Percentiles rank a stretch among this genome's conserved stretches.
Conservation (phyloP, 345 rosid species). For the Rhizophora apiculata region DNA sequence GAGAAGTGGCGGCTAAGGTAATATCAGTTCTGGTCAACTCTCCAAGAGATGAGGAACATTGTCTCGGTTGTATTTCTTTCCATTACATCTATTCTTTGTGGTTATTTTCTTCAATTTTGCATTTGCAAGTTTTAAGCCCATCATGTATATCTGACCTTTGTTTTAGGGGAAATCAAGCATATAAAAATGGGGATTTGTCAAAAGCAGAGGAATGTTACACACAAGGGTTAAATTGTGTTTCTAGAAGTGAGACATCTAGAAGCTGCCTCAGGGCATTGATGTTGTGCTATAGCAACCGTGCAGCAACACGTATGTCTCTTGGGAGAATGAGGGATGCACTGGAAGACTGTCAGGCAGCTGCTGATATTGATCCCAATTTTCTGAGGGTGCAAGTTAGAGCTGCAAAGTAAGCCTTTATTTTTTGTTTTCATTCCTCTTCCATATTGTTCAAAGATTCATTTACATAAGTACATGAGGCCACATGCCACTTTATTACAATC, state of each 20-base stretch:
- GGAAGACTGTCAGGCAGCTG: constrained; percentile 74
- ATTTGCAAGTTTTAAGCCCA: neutral
- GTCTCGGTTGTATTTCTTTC: neutral
- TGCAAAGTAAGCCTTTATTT: constrained; percentile 61
- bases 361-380: constrained; percentile 76
- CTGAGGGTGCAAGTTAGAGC: constrained; percentile 84
- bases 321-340: constrained; percentile 93
- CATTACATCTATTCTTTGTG: constrained; percentile 6
- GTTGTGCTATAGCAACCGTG: constrained; percentile 97
- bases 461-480: neutral
- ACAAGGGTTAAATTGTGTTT: constrained; percentile 66
- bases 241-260: constrained; percentile 62
- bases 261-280: constrained; percentile 81
- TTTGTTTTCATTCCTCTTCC: constrained; percentile 17
- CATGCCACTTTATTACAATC: neutral
- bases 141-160: constrained; percentile 22
- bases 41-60: neutral
- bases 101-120: constrained; percentile 10
- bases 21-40: neutral
- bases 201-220: constrained; percentile 88
- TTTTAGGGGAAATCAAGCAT: constrained; percentile 93
- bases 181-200: constrained; percentile 58
- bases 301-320: constrained; percentile 81
- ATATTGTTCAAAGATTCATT: constrained; percentile 1
- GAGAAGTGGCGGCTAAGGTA: constrained; percentile 98